Conservation (phyloP, 176 grass and related monocot species). For the Lolium multiflorum region DNA sequence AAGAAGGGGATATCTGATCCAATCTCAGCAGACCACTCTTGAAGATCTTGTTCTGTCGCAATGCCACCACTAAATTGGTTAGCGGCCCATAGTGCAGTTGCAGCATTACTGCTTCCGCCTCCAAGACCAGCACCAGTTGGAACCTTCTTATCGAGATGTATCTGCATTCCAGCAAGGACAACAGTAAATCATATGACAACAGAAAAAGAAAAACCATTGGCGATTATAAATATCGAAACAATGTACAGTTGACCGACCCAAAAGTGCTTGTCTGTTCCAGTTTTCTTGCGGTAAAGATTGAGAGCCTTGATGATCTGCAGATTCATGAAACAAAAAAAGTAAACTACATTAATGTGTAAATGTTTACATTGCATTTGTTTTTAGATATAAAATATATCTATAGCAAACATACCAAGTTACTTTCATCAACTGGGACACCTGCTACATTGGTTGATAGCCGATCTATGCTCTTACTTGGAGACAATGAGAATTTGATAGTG, state of each 20-base stretch:
- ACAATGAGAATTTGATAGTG: slow-evolving; percentile 96
- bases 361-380: slow-evolving; percentile 18
- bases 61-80: slow-evolving; percentile 95
- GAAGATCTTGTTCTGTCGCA: slow-evolving; percentile 95
- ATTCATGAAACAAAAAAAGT: slow-evolving; percentile 44
- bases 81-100: slow-evolving; percentile 95
- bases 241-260: slow-evolving; percentile 60
- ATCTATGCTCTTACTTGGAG: slow-evolving; percentile 91
- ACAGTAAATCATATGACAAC: background rate
- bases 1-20: slow-evolving; percentile 99
- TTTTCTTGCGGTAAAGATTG: slow-evolving; percentile 95
- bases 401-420: slow-evolving; percentile 72
- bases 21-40: slow-evolving; percentile 98
- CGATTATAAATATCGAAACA: background rate
- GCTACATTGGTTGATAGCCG: slow-evolving; percentile 84
- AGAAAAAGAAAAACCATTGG: background rate
- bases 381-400: slow-evolving; percentile 2
- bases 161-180: slow-evolving; percentile 52
- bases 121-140: slow-evolving; percentile 99
- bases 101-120: slow-evolving; percentile 98
- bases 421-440: slow-evolving; percentile 92
- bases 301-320: slow-evolving; percentile 94
- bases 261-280: slow-evolving; percentile 87
- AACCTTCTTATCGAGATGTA: slow-evolving; percentile 98
- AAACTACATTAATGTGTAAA: slow-evolving; percentile 24